Percentiles rank a stretch among this genome's conserved stretches.
These are phyloP conservation scores for Rhytidhysteron rufulum DNA, from an alignment of 2,329 filamentous ascomycete genomes.

Conservation along the genomic window DNA sequence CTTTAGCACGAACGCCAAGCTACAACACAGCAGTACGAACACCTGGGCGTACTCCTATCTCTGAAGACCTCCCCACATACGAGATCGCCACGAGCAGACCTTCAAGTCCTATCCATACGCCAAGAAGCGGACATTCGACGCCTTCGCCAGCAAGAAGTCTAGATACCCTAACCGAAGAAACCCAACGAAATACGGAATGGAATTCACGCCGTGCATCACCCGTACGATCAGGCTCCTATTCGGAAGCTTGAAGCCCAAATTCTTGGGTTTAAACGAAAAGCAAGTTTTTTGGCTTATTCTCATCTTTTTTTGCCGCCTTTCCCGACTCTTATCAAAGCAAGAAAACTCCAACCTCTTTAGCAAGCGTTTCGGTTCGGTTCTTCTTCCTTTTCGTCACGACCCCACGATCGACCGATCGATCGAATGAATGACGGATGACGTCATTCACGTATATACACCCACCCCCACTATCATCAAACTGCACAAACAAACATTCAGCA, in stretches of 20 bases:
- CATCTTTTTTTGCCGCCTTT: too few species aligned
- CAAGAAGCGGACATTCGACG: conserved; percentile 26
- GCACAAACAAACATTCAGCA: too few species aligned
- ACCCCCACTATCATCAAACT: too few species aligned
- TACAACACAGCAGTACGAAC: conserved; percentile 50
- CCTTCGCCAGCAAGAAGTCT: conserved; percentile 31
- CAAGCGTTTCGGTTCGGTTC: too few species aligned
- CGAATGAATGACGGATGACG: too few species aligned
- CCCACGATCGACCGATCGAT: too few species aligned
- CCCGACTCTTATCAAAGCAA: too few species aligned
- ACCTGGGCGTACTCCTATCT: conserved; percentile 39
- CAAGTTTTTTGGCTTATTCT: background rate
- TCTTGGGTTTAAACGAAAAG: background rate
- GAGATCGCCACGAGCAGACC: conserved; percentile 44
- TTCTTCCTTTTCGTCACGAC: too few species aligned
- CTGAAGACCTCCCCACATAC: conserved; percentile 43
- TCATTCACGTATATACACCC: too few species aligned
- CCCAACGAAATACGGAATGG: conserved; percentile 32
- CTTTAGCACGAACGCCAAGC: conserved; percentile 46
- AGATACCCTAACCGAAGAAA: conserved; percentile 34
- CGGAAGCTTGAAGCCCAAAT: too few species aligned
- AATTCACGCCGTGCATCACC: conserved; percentile 13
- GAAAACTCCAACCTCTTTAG: too few species aligned
- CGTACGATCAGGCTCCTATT: background rate
- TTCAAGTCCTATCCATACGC: conserved; percentile 32